Conservation (phyloP, 208 protist genomes). For the Wallacemonas sp. region DNA sequence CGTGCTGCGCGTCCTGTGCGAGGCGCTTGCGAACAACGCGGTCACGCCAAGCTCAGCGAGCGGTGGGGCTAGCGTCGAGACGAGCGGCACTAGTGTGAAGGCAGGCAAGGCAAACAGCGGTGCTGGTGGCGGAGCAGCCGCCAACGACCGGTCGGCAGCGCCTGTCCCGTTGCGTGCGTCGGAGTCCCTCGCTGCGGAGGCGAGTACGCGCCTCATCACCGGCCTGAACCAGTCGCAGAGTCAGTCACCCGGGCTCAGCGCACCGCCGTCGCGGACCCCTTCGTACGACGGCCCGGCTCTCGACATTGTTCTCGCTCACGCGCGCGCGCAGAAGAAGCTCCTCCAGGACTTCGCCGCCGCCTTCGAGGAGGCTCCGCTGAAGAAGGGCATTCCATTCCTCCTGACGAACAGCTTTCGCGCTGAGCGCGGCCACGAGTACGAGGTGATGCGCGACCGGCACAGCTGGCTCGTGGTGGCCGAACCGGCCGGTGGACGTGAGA, state of each 20-base stretch:
- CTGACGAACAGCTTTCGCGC: slow-evolving; percentile 55
- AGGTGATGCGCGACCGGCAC: slow-evolving; percentile 8
- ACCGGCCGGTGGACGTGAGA: slow-evolving; percentile 71
- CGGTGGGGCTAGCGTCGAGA: background rate
- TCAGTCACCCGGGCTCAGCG: too few species aligned
- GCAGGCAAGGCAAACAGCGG: background rate
- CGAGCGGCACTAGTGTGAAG: background rate
- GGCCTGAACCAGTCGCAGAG: too few species aligned
- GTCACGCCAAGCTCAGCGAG: slow-evolving; percentile 1
- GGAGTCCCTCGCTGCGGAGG: slow-evolving; percentile 9
- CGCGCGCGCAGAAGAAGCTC: slow-evolving; percentile 49
- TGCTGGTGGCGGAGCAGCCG: background rate
- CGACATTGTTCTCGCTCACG: slow-evolving; percentile 11
- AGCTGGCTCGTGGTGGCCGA: slow-evolving; percentile 59
- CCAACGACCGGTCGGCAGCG: background rate
- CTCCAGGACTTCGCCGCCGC: slow-evolving; percentile 62
- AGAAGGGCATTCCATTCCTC: slow-evolving; percentile 84
- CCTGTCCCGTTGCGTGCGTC: slow-evolving; percentile 9
- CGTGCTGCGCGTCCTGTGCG: slow-evolving; percentile 67
- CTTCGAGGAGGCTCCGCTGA: slow-evolving; percentile 64
- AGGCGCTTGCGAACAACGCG: slow-evolving; percentile 56
- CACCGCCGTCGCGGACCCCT: too few species aligned
- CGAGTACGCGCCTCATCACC: slow-evolving; percentile 17
- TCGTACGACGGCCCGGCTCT: background rate
- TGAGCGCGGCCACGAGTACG: slow-evolving; percentile 22